Base-by-base conservation (phyloP, 2,329 filamentous ascomycete species). In the Zymoseptoria tritici region DNA sequence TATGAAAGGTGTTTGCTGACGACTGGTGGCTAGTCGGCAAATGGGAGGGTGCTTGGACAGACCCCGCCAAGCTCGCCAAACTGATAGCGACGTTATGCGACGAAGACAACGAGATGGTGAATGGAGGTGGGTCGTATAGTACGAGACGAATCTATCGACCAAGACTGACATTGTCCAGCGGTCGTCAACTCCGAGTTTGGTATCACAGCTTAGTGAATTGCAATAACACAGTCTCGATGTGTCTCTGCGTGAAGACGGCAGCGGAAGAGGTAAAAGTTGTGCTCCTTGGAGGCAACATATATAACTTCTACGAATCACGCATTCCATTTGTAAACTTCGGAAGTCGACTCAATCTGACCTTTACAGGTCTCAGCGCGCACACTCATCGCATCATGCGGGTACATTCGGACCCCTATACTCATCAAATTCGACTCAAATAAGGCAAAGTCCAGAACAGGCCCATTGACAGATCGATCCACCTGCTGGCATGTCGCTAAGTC, bases 181-280 rank as follows among this genome's bases (percentile, higher is more conserved):
- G 54, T 57, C 31, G 55, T 64, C 57, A 68, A 62, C 16, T 68
- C 65, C 9, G 68, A 71, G 56, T 64, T 60, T n/a, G 69, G 68
- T 6, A 66, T 64, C 52, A 67, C 66, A 6, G 67, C 67, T 9
- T 21, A 22, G 22, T 53, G 51, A 24, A 42, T 16, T 4, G 36
- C 11, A 2, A 13, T 11, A 3, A 1, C 6, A 42, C 16, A 13
- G 1, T 42, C 11, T 16, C 72, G 91, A 96, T 78, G 88, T 97
- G 19, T 97, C 99, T 78, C 85, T 24, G 22, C 22, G 85, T 58
- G 76, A 73, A 2, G 75, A 65, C 21, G 76, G 75, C 13, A 70
- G 59, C 55, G 26, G 24, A 29, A 29, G 26, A 29, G 26, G 26
- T 29, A 29, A 9, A 1, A 29, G 26, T 29, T 29, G 26, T 29